phyloP scores from a whole-genome alignment of 1,139 yeast genomes.

The Geotrichum fermentans region DNA sequence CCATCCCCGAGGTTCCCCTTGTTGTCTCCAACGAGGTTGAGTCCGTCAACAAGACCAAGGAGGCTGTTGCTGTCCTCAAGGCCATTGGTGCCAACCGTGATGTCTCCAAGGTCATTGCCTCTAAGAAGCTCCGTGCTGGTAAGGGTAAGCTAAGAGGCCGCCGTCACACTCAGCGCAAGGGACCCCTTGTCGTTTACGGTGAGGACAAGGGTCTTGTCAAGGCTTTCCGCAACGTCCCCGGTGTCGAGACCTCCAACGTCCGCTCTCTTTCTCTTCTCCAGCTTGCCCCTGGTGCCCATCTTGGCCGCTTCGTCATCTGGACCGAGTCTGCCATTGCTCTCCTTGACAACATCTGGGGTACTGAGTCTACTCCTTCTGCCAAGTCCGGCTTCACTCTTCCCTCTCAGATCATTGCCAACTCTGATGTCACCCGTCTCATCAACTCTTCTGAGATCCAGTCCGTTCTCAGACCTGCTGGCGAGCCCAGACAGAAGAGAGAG shows the following conservation, averaged over 20 bases:
- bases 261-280: constrained; percentile 92
- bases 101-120: constrained; percentile 95
- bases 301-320: constrained; percentile 99
- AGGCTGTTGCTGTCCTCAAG: constrained; percentile 96
- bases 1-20: constrained; percentile 96
- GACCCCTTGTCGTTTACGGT: constrained; percentile 98
- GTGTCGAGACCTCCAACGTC: constrained; percentile 96
- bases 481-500: constrained; percentile 86
- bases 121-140: constrained; percentile 99
- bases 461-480: constrained; percentile 95
- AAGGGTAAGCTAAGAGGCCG: constrained; percentile 99
- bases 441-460: constrained; percentile 99
- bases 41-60: constrained; percentile 94
- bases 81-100: constrained; percentile 99
- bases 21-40: constrained; percentile 93
- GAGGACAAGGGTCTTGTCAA: constrained; percentile 96
- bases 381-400: constrained; percentile 93
- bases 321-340: constrained; percentile 97
- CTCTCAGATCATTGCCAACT: constrained; percentile 86
- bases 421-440: constrained; percentile 95
- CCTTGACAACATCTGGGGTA: constrained; percentile 96
- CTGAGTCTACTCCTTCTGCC: constrained; percentile 77
- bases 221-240: constrained; percentile 99
- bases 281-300: constrained; percentile 99
- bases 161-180: constrained; percentile 99